Evolutionary conservation across 1,284 basidiomycete species (phyloP), one percentile per base, ranked within the genome.

Genomic region (Tylopilus orsonianus): DNA sequence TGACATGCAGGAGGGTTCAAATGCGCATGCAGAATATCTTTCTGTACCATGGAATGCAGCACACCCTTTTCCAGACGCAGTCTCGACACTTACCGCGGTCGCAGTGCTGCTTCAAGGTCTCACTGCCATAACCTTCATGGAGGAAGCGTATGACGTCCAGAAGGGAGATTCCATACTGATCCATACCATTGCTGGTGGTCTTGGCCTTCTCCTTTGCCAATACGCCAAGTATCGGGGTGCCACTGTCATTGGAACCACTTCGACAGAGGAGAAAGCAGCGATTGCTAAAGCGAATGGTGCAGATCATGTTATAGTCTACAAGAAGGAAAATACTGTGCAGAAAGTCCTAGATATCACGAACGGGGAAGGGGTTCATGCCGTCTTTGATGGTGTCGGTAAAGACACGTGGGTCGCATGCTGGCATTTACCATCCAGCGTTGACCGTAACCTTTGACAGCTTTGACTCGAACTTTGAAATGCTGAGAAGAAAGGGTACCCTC

Each of bases 381-480:
- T 95, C 30, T 97, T 88, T 62, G 95, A 99, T 66, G 94, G 95
- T 36, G 93, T 99, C 20, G 96, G 96, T 8, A 93, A 88, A 70
- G 89, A 92, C 65, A 95, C 92, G 77, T 90, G 65, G 50, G 85
- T 74, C 27, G 8, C 6, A 16, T 24, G 2, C 12, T 0, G 3
- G 4, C 10, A 8, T 19, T 9, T 3, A 8, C 33, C 27, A 29
- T 34, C 30, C 16, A 7, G 22, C 40, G 24, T 41, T 41, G 22
- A 42, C 10, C 8, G n/a, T n/a, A n/a, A n/a, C n/a, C 4, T 49
- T 41, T 35, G 36, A 10, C 39, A 90, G 88, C 8, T 95, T 91
- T 68, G 85, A 93, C 55, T 78, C 79, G 56, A 80, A 95, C 71
- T 93, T 96, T 68, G 79, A 85, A 61, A 74, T 94, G 62, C 76